Conservation (phyloP, 1,284 basidiomycete genomes). For the Ustilago bromivora region DNA sequence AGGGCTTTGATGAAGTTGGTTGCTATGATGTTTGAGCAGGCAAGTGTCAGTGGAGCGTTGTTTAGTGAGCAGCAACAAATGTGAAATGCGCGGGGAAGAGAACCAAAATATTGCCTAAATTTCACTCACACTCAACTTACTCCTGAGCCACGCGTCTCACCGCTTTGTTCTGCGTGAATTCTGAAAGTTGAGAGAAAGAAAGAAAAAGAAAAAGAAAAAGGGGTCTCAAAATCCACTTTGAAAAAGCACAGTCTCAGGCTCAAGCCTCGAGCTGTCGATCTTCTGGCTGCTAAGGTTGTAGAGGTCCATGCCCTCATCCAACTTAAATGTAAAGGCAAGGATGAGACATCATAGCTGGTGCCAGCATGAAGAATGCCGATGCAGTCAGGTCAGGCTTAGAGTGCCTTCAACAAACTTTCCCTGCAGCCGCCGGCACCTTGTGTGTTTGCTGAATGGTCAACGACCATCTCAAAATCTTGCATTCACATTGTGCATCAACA, state of each 20-base stretch:
- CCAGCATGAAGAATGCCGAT: no score
- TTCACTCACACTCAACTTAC: neutral
- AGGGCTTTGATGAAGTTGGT: neutral
- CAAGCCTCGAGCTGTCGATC: no score
- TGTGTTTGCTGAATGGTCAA: neutral
- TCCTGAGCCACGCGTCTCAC: slow-evolving; percentile 7
- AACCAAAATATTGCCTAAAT: neutral
- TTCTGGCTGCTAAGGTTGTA: no score
- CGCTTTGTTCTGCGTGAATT: neutral
- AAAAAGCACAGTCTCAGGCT: neutral
- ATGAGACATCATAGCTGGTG: no score
- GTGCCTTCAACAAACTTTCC: slow-evolving; percentile 1
- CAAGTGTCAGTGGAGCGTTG: neutral
- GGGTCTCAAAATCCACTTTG: neutral
- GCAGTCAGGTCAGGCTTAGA: neutral
- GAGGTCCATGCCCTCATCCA: no score
- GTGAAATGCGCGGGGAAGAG: neutral
- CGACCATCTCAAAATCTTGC: neutral
- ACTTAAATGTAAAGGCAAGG: no score
- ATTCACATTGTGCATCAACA: neutral
- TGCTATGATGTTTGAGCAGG: neutral
- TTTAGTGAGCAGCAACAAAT: neutral
- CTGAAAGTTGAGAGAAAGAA: neutral
- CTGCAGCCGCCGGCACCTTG: slow-evolving; percentile 8
- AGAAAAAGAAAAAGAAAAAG: neutral